These are phyloP conservation scores for Teunomyces stri DNA, from an alignment of 805 yeast genomes.

Conservation along the genomic window DNA sequence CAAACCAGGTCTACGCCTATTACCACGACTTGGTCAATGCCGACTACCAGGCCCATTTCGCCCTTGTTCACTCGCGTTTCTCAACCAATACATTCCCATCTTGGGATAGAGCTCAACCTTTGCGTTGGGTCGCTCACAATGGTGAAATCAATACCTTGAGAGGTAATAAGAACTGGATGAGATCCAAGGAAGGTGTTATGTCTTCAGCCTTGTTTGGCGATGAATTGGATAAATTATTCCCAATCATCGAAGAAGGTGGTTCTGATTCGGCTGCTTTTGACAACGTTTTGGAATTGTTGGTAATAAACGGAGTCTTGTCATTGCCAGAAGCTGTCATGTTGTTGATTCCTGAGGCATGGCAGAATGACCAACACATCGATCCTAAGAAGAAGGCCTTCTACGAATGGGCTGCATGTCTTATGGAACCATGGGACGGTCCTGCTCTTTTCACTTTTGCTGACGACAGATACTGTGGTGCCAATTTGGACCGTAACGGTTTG, in stretches of 20 bases:
- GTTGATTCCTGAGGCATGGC: conserved; percentile 98
- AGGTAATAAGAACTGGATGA: conserved; percentile 99
- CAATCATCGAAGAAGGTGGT: conserved; percentile 97
- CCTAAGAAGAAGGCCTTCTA: conserved; percentile 91
- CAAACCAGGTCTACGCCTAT: conserved; percentile 92
- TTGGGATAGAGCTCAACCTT: conserved; percentile 99
- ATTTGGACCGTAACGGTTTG: conserved; percentile 93
- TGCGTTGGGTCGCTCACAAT: conserved; percentile 96
- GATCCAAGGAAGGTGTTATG: conserved; percentile 98
- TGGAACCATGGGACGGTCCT: conserved; percentile 99
- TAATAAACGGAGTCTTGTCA: conserved; percentile 86
- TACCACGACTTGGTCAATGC: conserved; percentile 90
- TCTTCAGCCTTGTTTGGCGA: conserved; percentile 83
- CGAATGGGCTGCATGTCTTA: conserved; percentile 98
- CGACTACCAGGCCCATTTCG: conserved; percentile 92
- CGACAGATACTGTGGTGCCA: conserved; percentile 98
- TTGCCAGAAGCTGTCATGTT: conserved; percentile 97
- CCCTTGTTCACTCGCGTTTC: conserved; percentile 94
- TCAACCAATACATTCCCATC: conserved; percentile 98
- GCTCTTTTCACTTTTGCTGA: conserved; percentile 95
- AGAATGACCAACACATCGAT: conserved; percentile 81
- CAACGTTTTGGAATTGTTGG: conserved; percentile 88
- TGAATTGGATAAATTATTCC: conserved; percentile 85
- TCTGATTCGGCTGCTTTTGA: conserved; percentile 98
- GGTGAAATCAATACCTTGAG: conserved; percentile 97